phyloP scores from a whole-genome alignment of 257 asterid species.

The Agastache rugosa region DNA sequence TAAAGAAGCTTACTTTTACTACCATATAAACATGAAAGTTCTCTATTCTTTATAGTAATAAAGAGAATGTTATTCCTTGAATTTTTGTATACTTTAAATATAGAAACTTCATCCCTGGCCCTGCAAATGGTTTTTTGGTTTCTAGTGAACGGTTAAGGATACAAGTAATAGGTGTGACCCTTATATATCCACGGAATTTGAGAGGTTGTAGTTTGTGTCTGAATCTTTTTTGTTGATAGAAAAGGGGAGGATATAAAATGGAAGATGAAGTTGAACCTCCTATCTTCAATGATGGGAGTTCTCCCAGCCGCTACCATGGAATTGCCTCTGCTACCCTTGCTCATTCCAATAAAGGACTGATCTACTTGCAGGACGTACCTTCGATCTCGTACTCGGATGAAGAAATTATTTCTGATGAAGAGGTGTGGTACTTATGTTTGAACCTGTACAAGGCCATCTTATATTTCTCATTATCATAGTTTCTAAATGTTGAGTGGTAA shows the following conservation, averaged over 20 bases:
- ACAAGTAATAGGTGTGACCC: conserved; percentile 3
- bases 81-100: conserved; percentile 5
- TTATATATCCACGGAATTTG: conserved; percentile 11
- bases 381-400: conserved; percentile 52
- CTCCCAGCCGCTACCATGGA: conserved; percentile 36
- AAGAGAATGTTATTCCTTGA: conserved; percentile 7
- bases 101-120: not conserved
- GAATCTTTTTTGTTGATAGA: conserved; percentile 49
- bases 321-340: conserved; percentile 34
- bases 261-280: conserved; percentile 81
- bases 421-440: conserved; percentile 43
- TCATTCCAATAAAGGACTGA: conserved; percentile 40
- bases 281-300: conserved; percentile 48
- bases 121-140: conserved; percentile 5
- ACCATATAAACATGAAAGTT: not conserved
- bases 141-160: conserved; percentile 17
- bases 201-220: conserved; percentile 35
- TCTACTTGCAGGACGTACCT: conserved; percentile 38
- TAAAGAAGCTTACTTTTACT: conserved; percentile 7
- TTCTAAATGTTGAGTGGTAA: conserved; percentile 33
- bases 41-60: conserved; percentile 12
- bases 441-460: conserved; percentile 9
- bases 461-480: conserved; percentile 3
- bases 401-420: conserved; percentile 59
- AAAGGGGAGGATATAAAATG: conserved; percentile 38